Evolutionary conservation across 2,329 filamentous ascomycete genomes (phyloP).

Genomic region (Atkinsonella hypoxylon): DNA sequence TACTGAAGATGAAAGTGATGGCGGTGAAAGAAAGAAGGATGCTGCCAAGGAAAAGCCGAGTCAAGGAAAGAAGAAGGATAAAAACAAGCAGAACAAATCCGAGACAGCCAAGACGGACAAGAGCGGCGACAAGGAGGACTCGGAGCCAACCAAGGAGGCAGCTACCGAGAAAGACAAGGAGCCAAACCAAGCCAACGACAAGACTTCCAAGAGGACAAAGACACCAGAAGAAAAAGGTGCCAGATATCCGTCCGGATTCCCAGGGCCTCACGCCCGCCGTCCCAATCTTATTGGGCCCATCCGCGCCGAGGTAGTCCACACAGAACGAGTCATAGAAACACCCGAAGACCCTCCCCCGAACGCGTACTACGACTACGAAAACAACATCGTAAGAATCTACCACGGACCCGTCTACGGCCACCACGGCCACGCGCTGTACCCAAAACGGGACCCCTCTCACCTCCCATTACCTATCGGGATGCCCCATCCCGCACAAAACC

Average conservation of each 20-base stretch:
- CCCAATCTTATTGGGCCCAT: conserved; percentile 36
- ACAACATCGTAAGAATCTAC: conserved; percentile 43
- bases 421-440: conserved; percentile 33
- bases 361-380: conserved; percentile 43
- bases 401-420: conserved; percentile 45
- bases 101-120: conserved; percentile 8
- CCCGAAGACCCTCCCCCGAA: conserved; percentile 44
- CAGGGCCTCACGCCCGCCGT: conserved; percentile 20
- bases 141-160: background rate
- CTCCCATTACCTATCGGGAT: conserved; percentile 28
- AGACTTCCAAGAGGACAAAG: conserved; percentile 6
- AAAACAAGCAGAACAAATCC: conserved; percentile 7
- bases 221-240: conserved; percentile 9
- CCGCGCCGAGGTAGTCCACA: conserved; percentile 36
- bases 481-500: conserved; percentile 30
- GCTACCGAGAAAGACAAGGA: conserved; percentile 2
- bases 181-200: conserved; percentile 6
- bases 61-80: conserved; percentile 8
- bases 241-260: conserved; percentile 17
- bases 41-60: conserved; percentile 1
- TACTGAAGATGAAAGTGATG: conserved; percentile 8
- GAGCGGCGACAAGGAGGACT: conserved; percentile 4
- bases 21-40: conserved; percentile 8
- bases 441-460: conserved; percentile 19
- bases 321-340: conserved; percentile 43